Conservation (phyloP, 1,139 yeast species). For the Kodamaea plutei region DNA sequence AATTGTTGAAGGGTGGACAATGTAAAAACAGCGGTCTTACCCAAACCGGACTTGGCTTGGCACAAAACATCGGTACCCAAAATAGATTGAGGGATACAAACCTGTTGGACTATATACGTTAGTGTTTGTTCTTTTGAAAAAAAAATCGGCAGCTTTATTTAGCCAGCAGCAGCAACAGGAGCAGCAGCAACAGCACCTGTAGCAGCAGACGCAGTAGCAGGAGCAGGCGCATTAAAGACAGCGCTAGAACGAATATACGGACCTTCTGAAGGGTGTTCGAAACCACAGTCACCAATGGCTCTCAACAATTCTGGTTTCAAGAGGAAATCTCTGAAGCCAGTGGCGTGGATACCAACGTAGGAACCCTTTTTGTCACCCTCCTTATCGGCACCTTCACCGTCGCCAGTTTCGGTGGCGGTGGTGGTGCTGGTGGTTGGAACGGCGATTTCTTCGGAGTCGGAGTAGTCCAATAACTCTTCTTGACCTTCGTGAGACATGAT, state of each 20-base stretch:
- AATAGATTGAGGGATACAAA: constrained; percentile 96
- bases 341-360: constrained; percentile 95
- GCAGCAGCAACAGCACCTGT: background rate
- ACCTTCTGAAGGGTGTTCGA: constrained; percentile 99
- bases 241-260: constrained; percentile 35
- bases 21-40: constrained; percentile 98
- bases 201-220: background rate
- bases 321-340: constrained; percentile 96
- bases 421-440: constrained; percentile 65
- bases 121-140: constrained; percentile 9
- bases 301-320: constrained; percentile 94
- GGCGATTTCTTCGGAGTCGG: constrained; percentile 94
- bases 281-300: constrained; percentile 98
- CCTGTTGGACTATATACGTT: constrained; percentile 77
- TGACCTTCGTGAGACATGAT: constrained; percentile 88
- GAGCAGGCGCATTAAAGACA: background rate
- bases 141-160: background rate
- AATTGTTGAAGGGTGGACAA: constrained; percentile 94
- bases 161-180: background rate
- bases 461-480: constrained; percentile 98
- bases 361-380: constrained; percentile 91
- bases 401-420: constrained; percentile 40
- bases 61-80: constrained; percentile 97
- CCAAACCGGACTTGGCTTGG: constrained; percentile 99
- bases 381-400: constrained; percentile 42